These are phyloP conservation scores for Beauveria sp. DNA, from an alignment of 2,329 filamentous ascomycete species.

Conservation along the genomic window DNA sequence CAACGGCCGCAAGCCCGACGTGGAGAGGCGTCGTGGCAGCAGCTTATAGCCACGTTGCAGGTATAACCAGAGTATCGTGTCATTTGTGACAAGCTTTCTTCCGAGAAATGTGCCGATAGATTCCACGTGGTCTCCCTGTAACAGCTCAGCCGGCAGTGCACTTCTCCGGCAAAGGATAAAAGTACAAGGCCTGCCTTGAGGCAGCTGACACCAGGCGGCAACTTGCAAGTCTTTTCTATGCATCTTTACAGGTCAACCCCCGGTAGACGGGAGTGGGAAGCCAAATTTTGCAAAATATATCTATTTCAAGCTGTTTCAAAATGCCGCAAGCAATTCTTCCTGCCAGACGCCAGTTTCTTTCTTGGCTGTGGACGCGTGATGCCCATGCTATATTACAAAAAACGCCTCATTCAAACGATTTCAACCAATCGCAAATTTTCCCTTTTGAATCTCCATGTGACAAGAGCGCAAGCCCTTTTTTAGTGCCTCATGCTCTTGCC, in stretches of 20 bases:
- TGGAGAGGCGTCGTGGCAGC: not conserved
- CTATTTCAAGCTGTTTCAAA: not conserved
- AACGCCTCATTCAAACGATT: not conserved
- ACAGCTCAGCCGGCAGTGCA: too few relatives aligned
- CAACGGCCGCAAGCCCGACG: not conserved
- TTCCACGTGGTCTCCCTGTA: too few relatives aligned
- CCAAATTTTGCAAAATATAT: not conserved
- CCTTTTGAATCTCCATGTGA: not conserved
- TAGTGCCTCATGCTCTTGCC: constrained; percentile 60
- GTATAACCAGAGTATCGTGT: too few relatives aligned
- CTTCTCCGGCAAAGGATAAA: too few relatives aligned
- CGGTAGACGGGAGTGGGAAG: too few relatives aligned
- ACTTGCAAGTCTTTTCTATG: too few relatives aligned
- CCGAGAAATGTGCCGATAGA: too few relatives aligned
- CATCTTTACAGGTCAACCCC: too few relatives aligned
- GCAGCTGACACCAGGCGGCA: too few relatives aligned
- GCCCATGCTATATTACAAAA: not conserved
- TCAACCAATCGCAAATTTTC: too few relatives aligned
- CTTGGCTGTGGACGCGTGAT: not conserved
- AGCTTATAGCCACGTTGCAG: not conserved
- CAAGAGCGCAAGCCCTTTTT: not conserved
- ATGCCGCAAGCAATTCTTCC: not conserved
- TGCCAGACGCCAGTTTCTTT: not conserved
- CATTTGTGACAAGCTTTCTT: too few relatives aligned
- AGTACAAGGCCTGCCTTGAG: too few relatives aligned